Conservation (phyloP, 768 basidiomycete genomes). For the Boletus eberwhitei region DNA sequence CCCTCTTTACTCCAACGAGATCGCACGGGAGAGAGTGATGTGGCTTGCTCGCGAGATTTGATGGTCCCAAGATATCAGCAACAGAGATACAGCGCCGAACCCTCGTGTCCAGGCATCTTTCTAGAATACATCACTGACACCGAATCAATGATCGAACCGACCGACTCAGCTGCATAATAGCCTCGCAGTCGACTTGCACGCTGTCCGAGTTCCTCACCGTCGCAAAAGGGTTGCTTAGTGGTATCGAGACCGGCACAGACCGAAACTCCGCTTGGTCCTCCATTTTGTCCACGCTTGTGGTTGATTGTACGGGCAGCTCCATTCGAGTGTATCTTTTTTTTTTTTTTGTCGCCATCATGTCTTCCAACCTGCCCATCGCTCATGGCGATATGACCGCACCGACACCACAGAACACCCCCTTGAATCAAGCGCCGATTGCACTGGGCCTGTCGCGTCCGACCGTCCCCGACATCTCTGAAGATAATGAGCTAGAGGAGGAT, state of each 20-base stretch:
- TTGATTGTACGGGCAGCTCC: conserved; percentile 24
- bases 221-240: neutral
- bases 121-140: too few relatives aligned
- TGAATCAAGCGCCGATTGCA: conserved; percentile 77
- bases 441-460: conserved; percentile 80
- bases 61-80: too few relatives aligned
- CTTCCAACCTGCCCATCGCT: conserved; percentile 63
- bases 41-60: too few relatives aligned
- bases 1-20: too few relatives aligned
- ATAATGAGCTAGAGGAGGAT: conserved; percentile 67
- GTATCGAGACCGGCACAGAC: conserved; percentile 23
- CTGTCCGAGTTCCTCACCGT: too few relatives aligned
- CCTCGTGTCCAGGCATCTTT: too few relatives aligned
- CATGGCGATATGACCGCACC: conserved; percentile 71
- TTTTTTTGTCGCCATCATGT: conserved; percentile 46
- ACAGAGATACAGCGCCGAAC: too few relatives aligned
- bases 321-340: conserved; percentile 21
- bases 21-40: too few relatives aligned
- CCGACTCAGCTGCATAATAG: neutral
- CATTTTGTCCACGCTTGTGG: conserved; percentile 19
- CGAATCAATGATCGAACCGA: too few relatives aligned
- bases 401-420: conserved; percentile 91
- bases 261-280: conserved; percentile 35
- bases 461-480: conserved; percentile 84
- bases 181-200: too few relatives aligned